Evolutionary conservation across 106 monocot species (phyloP), one percentile per base, ranked within the genome.

Genomic region (Dendrobium nobile): DNA sequence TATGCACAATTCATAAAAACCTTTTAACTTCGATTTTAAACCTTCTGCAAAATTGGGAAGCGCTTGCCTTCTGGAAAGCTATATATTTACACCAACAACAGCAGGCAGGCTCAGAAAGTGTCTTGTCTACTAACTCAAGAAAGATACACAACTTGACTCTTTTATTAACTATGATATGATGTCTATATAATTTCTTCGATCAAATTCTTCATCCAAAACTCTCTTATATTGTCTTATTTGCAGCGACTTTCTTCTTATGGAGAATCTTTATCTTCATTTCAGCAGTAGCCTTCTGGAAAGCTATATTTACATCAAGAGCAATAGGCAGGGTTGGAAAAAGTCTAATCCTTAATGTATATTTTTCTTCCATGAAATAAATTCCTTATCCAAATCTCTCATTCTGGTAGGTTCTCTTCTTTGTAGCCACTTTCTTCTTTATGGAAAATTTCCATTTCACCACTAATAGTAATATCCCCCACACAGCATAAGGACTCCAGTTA

Each of bases 381-480:
- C 54, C 54, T 55, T 18, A 55, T 55, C 54, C 18, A 55, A 55
- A 18, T 55, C 17, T 55, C 17, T 58, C 58, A 58, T 58, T n/a
- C 2, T 58, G 58, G 18, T 17, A 17, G 17, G 58, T 58, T 58
- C 20, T 70, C 77, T 78, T 91, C 84, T 85, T 93, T 19, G 64
- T 83, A 1, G 86, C 88, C 4, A 93, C 85, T 64, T 85, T 86
- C 79, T 77, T 89, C 80, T 86, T 94, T 17, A 91, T 91, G 67
- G 89, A 89, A 73, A 86, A 89, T 67, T 77, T 86, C 89, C 89
- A 94, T 77, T 82, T 86, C 67, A 92, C 77, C 24, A 95, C 88
- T 42, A 67, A 87, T 2, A 88, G 75, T 24, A 95, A 51, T 42
- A 54, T 92, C 24, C 85, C 77, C 92, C 95, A 95, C 31, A 82